A percentile compares a stretch with the other conserved stretches of the same genome.
These are phyloP conservation scores for Penicillium lividum DNA, from an alignment of 495 filamentous ascomycete genomes.

Conservation along the genomic window DNA sequence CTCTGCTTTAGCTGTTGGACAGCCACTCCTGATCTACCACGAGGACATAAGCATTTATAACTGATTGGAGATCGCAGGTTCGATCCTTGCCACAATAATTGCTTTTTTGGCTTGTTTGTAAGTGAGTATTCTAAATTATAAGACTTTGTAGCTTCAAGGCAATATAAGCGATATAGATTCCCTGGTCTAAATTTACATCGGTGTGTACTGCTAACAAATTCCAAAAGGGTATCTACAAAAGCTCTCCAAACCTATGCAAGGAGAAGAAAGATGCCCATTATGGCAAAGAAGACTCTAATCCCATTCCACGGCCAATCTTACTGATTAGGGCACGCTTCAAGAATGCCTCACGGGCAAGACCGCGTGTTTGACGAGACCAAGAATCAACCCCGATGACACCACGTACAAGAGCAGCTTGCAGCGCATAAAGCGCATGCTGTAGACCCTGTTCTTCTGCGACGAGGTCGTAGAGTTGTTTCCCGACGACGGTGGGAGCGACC, in stretches of 20 bases:
- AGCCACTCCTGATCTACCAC: too few species aligned
- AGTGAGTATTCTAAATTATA: too few species aligned
- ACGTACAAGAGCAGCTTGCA: conserved; percentile 78
- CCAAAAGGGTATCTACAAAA: neutral
- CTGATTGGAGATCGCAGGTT: too few species aligned
- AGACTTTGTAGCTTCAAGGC: too few species aligned
- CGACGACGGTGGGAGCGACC: conserved; percentile 91
- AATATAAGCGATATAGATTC: too few species aligned
- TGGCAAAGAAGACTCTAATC: conserved; percentile 46
- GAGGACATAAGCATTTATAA: too few species aligned
- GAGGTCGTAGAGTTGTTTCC: conserved; percentile 84
- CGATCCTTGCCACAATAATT: too few species aligned
- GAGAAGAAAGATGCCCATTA: neutral
- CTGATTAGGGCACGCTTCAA: conserved; percentile 83
- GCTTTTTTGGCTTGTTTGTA: too few species aligned
- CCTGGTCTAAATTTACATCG: too few species aligned
- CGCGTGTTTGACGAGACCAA: conserved; percentile 81
- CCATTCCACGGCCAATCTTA: conserved; percentile 89
- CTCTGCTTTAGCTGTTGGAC: too few species aligned
- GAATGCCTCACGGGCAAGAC: conserved; percentile 84
- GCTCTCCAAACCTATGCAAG: neutral
- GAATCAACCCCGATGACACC: conserved; percentile 77
- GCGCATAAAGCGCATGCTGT: conserved; percentile 80
- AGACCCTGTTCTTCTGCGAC: conserved; percentile 83
- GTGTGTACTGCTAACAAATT: neutral